Base-by-base conservation (phyloP, 2,329 filamentous ascomycete genomes). In the Pseudogymnoascus sp. region DNA sequence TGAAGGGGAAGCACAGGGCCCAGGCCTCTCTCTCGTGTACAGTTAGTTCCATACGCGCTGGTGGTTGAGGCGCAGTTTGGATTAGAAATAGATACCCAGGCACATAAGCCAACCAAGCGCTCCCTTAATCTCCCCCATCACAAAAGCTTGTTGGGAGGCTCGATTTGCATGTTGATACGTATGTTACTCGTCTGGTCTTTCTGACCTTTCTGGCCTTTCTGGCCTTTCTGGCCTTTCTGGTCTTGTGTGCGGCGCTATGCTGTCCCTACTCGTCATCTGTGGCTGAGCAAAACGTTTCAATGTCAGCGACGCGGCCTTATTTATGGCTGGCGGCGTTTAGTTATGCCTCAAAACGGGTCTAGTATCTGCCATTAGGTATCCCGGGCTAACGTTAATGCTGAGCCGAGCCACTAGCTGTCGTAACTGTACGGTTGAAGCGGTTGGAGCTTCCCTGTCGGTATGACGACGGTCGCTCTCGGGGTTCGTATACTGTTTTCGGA, bases 41-140 rank as follows among this genome's bases (percentile, higher is more conserved):
- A 14, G 10, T 56, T 4, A 34, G 31, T 5, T 34, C 4, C n/a
- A 34, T 56, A 34, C 25, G 50, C 28, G 18, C 28, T 16, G 44
- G 44, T 50, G 6, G 34, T 34, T 56, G 50, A 56, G 50, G 50
- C 50, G 28, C 50, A 56, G 50, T 56, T 56, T 56, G 50, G 50
- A 56, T 56, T 56, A 34, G 50, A 56, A 56, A 56, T 56, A 34
- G 50, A 56, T 56, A 56, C 50, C 50, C 50, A 56, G 50, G 28
- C 50, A 56, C 28, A 56, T 34, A 28, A 56, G 50, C 50, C 50
- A 56, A 34, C 50, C 44, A 56, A 56, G 50, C 50, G 28, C 50
- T 53, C 28, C 50, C 50, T 56, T 56, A 56, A 56, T 56, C 14
- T 34, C 50, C 44, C 50, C 50, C 12, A 34, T 56, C 50, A 34